Conservation (phyloP, 306 rosid species). For the Urtica urens region DNA sequence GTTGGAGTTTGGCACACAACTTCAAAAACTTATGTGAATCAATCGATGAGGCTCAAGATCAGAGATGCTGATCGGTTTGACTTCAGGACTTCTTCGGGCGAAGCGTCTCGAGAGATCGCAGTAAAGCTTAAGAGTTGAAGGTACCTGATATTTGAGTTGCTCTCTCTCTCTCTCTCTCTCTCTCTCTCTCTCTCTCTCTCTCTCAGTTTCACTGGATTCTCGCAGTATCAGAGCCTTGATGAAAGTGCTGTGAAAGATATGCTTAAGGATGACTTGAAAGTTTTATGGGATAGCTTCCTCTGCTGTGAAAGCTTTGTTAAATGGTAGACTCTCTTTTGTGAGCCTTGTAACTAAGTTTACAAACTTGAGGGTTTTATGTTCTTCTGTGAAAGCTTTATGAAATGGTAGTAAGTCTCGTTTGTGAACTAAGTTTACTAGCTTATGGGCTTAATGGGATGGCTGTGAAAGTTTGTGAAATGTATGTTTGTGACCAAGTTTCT, state of each 20-base stretch:
- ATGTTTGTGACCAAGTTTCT: no score
- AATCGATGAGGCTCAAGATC: constrained; percentile 27
- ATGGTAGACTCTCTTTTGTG: constrained; percentile 7
- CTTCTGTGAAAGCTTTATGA: neutral
- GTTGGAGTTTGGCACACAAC: constrained; percentile 31
- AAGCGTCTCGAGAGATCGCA: constrained; percentile 22
- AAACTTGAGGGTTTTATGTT: neutral
- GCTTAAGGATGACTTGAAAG: constrained; percentile 32
- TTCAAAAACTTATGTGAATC: constrained; percentile 17
- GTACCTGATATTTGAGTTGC: no score
- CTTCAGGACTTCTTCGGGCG: constrained; percentile 32
- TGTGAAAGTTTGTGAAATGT: no score
- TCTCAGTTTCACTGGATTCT: no score
- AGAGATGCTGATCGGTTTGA: constrained; percentile 40
- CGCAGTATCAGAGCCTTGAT: no score
- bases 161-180: no score
- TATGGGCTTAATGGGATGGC: no score
- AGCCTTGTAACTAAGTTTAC: neutral
- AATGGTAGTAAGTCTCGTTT: no score
- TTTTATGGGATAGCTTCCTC: constrained; percentile 34
- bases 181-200: no score
- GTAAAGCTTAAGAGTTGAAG: constrained; percentile 29
- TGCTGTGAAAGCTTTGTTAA: constrained; percentile 15
- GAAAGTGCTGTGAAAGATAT: constrained; percentile 19
- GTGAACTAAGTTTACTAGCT: no score